phyloP scores from a whole-genome alignment of 768 basidiomycete genomes.

The Tremella mesenterica region DNA sequence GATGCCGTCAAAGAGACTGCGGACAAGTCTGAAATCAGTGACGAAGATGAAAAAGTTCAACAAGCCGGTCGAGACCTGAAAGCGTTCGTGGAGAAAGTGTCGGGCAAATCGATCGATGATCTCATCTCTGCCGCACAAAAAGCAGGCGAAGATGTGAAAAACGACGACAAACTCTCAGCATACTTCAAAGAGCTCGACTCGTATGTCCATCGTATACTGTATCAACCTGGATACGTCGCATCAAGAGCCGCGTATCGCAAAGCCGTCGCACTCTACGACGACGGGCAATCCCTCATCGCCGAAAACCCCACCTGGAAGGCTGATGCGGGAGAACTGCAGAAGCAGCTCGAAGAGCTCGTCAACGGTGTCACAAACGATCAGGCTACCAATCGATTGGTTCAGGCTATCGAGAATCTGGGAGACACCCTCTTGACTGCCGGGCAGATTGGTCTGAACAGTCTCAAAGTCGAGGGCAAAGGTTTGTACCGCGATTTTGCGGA shows the following conservation, averaged over 20 bases:
- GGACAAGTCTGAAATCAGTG: constrained; percentile 36
- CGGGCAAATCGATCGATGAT: constrained; percentile 43
- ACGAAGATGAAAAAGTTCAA: constrained; percentile 43
- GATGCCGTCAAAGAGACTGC: constrained; percentile 39
- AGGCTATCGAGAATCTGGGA: constrained; percentile 44
- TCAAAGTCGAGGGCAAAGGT: constrained; percentile 40
- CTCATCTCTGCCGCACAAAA: constrained; percentile 38
- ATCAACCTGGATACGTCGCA: constrained; percentile 46
- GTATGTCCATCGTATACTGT: constrained; percentile 43
- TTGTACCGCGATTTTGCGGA: constrained; percentile 46
- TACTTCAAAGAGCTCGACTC: constrained; percentile 43
- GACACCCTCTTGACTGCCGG: constrained; percentile 40
- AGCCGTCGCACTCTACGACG: constrained; percentile 44
- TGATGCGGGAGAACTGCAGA: constrained; percentile 40
- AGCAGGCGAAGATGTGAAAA: constrained; percentile 43
- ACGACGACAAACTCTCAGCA: constrained; percentile 42
- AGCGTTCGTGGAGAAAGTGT: constrained; percentile 44
- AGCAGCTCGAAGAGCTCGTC: constrained; percentile 40
- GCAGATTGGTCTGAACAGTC: constrained; percentile 40
- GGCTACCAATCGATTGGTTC: constrained; percentile 39
- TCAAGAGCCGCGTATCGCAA: constrained; percentile 43
- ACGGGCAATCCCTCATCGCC: constrained; percentile 42
- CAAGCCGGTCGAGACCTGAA: constrained; percentile 44
- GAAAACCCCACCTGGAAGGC: constrained; percentile 43
- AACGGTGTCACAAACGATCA: constrained; percentile 43